phyloP scores from a whole-genome alignment of 2,329 filamentous ascomycete species.

The Alternaria arborescens region DNA sequence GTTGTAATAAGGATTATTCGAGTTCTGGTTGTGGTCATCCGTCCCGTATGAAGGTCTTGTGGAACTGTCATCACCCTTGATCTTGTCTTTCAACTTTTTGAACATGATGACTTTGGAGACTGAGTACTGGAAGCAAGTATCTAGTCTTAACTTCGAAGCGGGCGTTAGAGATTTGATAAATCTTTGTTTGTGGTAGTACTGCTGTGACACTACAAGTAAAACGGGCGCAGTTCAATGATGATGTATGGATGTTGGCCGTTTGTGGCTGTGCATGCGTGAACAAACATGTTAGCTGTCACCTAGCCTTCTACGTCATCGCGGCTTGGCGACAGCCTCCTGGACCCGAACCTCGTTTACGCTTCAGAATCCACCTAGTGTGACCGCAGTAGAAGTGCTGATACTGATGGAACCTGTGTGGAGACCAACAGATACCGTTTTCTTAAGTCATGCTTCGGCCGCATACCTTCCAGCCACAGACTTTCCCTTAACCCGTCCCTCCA shows the following conservation, averaged over 20 bases:
- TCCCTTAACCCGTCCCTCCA: conserved; percentile 30
- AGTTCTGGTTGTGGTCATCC: conserved; percentile 34
- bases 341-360: neutral
- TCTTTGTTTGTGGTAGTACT: neutral
- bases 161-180: neutral
- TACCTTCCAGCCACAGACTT: conserved; percentile 11
- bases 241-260: conserved; percentile 6
- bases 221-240: conserved; percentile 4
- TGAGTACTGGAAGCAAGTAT: neutral
- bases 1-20: conserved; percentile 38
- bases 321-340: conserved; percentile 12
- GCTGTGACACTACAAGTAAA: conserved; percentile 2
- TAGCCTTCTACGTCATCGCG: conserved; percentile 17
- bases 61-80: conserved; percentile 40
- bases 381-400: neutral
- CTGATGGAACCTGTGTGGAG: too few relatives aligned
- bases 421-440: neutral
- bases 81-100: conserved; percentile 48
- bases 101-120: conserved; percentile 34
- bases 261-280: conserved; percentile 16
- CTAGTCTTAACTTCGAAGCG: neutral
- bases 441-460: neutral
- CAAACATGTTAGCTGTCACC: conserved; percentile 1
- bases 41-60: conserved; percentile 24
- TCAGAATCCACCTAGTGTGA: neutral